phyloP scores from a whole-genome alignment of 169 alveolate genomes.

The Plasmodium inui region DNA sequence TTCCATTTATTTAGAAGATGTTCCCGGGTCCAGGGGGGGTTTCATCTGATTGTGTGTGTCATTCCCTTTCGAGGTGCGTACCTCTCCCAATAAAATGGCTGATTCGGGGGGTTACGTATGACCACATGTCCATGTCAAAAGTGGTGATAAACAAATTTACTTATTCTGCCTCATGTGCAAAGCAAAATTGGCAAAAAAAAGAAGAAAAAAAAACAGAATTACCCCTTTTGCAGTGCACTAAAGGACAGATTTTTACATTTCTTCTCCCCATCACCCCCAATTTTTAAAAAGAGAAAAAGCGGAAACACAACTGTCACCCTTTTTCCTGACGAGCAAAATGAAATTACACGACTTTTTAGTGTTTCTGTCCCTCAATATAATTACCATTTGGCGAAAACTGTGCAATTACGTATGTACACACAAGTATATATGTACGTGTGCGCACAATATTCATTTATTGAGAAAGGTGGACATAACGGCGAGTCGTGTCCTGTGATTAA shows the following conservation, averaged over 20 bases:
- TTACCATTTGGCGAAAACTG: not conserved
- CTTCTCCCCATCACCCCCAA: not conserved
- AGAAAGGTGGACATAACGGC: not conserved
- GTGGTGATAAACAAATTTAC: not conserved
- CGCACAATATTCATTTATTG: not conserved
- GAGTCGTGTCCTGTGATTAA: not conserved
- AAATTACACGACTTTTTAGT: not conserved
- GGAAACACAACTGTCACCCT: not conserved
- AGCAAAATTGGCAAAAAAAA: conserved; percentile 10
- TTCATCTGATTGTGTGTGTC: not conserved
- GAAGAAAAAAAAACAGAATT: not conserved
- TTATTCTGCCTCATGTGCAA: not conserved
- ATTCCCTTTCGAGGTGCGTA: not conserved
- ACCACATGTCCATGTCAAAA: conserved; percentile 33
- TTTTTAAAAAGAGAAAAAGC: not conserved
- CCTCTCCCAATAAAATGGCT: not conserved
- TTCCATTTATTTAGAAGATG: not conserved
- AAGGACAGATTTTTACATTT: not conserved
- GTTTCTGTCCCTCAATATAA: not conserved
- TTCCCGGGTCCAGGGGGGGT: not conserved
- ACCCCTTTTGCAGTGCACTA: not conserved
- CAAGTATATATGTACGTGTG: not conserved
- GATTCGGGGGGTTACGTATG: conserved; percentile 1
- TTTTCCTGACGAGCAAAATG: not conserved
- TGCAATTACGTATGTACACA: not conserved